Evolutionary conservation across 768 basidiomycete species (phyloP), one percentile per base, ranked within the genome.

Genomic region (Sarcodon sp.): DNA sequence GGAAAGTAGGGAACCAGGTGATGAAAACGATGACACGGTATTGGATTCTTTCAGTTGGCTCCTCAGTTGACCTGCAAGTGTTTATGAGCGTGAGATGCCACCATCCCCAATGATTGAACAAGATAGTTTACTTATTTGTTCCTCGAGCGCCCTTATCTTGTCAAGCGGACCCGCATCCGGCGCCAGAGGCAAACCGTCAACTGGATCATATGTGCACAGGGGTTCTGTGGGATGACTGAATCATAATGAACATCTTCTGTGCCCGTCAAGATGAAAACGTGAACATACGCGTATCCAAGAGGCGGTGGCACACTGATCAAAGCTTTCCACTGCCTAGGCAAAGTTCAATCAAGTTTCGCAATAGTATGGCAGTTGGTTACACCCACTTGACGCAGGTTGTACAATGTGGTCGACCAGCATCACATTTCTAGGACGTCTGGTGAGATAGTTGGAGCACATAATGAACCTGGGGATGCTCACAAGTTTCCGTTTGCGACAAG

Each of bases 351-450:
- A 34, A 13, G 31, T 35, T 15, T 13, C 11, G 7, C 16, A n/a
- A 21, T 33, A 16, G 36, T 8, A 21, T 36, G 45, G 34, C 36
- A 4, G 32, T 34, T 27, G 11, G 35, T 33, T 18, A 35, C 13
- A 71, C 79, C 57, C 55, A 87, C 86, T 83, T 88, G 51, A 87
- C 75, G 57, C 87, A 90, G 46, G 87, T 88, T 37, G 78, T 73
- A 59, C 87, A 91, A 61, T 89, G 85, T 10, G 87, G 87, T 53
- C 88, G 80, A 37, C 80, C 75, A 37, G 87, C 87, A 63, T 91
- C 87, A 55, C 87, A 91, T 83, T 88, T 89, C 87, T 90, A 56
- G 18, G 31, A 21, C 13, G 27, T 33, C 52, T 21, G 49, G 18
- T 51, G 35, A 50, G 44, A 33, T 47, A 35, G 39, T 46, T 45